Percentiles rank a stretch among this genome's conserved stretches.
Conservation (phyloP, 306 rosid species). For the Myrica gale region DNA sequence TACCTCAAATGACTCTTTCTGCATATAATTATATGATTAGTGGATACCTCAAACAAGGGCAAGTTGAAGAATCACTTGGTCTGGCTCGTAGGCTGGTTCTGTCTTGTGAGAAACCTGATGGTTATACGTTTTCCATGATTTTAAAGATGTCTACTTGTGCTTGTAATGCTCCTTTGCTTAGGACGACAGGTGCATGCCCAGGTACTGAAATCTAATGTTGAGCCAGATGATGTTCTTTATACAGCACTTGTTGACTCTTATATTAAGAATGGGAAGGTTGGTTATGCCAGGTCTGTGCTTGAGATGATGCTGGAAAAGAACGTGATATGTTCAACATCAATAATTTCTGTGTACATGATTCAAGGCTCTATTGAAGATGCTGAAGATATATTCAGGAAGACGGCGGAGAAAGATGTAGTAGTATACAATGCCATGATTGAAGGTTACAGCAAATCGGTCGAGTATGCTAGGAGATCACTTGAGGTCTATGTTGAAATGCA, state of each 20-base stretch:
- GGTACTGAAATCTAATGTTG: constrained; percentile 54
- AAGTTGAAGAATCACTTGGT: constrained; percentile 48
- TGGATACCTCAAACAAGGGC: constrained; percentile 61
- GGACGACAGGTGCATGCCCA: constrained; percentile 74
- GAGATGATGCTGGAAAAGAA: constrained; percentile 64
- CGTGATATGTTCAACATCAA: constrained; percentile 72
- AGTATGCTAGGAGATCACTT: constrained; percentile 59
- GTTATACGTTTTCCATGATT: constrained; percentile 75
- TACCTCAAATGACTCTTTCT: constrained; percentile 57
- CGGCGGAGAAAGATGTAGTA: constrained; percentile 68
- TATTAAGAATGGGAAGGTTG: constrained; percentile 58
- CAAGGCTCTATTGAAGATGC: constrained; percentile 56
- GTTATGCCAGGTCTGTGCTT: constrained; percentile 64
- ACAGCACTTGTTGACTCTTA: constrained; percentile 76
- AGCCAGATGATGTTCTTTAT: constrained; percentile 68
- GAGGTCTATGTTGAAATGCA: constrained; percentile 78
- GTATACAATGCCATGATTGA: constrained; percentile 93
- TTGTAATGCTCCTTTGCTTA: constrained; percentile 27
- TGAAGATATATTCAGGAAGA: constrained; percentile 57
- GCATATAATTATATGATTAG: constrained; percentile 75
- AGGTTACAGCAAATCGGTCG: constrained; percentile 73
- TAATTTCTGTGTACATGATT: constrained; percentile 90
- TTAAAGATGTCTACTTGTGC: constrained; percentile 64
- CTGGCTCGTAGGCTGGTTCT: constrained; percentile 48
- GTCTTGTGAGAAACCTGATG: constrained; percentile 69